A percentile compares a stretch with the other conserved stretches of the same genome.
These are phyloP conservation scores for Nadsonia fulvescens DNA, from an alignment of 805 yeast species.

Conservation along the genomic window DNA sequence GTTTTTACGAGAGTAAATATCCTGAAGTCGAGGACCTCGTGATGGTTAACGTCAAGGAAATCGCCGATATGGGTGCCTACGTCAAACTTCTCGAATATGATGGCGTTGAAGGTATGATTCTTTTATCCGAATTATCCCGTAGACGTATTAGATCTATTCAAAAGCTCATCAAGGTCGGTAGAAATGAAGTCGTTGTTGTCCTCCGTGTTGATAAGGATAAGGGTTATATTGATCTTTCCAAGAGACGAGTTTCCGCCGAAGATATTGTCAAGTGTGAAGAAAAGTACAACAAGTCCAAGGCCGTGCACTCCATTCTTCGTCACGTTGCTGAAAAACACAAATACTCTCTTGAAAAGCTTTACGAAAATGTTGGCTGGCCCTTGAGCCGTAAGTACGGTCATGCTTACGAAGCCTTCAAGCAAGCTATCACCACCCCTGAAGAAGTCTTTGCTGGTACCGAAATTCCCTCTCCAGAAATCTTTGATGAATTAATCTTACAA, in stretches of 20 bases:
- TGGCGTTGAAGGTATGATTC: slow-evolving; percentile 97
- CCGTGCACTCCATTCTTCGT: slow-evolving; percentile 94
- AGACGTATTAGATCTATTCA: slow-evolving; percentile 97
- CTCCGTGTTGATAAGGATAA: slow-evolving; percentile 96
- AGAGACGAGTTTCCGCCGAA: slow-evolving; percentile 95
- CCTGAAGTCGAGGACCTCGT: slow-evolving; percentile 99
- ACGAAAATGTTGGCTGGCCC: slow-evolving; percentile 92
- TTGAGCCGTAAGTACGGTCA: slow-evolving; percentile 89
- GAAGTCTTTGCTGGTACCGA: slow-evolving; percentile 65
- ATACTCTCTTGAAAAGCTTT: slow-evolving; percentile 67
- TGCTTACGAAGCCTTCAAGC: slow-evolving; percentile 92
- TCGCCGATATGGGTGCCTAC: slow-evolving; percentile 99
- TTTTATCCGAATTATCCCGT: slow-evolving; percentile 88
- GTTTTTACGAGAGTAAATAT: slow-evolving; percentile 94
- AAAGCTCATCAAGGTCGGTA: slow-evolving; percentile 92
- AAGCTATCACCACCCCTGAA: slow-evolving; percentile 78
- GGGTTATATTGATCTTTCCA: slow-evolving; percentile 93
- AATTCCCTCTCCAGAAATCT: slow-evolving; percentile 45
- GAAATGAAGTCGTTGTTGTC: slow-evolving; percentile 95
- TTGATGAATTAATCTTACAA: slow-evolving; percentile 72
- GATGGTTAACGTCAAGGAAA: slow-evolving; percentile 80
- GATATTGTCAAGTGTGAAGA: slow-evolving; percentile 96
- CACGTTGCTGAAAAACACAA: slow-evolving; percentile 96
- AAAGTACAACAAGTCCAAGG: slow-evolving; percentile 88
- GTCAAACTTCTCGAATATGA: slow-evolving; percentile 87